phyloP scores from a whole-genome alignment of 306 rosid genomes.

The Casuarina glauca region DNA sequence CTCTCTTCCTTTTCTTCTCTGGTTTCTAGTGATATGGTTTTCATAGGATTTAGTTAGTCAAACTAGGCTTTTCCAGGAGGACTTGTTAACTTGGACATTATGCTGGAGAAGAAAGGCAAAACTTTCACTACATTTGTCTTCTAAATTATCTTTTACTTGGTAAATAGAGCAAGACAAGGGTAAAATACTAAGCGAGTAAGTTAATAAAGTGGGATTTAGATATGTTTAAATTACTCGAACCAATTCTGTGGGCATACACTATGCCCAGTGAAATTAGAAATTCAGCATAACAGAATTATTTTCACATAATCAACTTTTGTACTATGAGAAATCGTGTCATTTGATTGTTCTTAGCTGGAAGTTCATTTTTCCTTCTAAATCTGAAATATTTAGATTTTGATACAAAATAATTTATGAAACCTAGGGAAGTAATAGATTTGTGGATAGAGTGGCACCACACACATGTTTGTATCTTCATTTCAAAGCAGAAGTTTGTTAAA shows the following conservation, averaged over 20 bases:
- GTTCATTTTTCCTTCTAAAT: background rate
- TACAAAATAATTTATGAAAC: background rate
- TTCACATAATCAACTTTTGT: background rate
- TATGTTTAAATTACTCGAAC: too few species aligned
- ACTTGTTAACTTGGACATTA: too few species aligned
- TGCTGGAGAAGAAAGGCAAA: background rate
- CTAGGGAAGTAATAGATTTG: background rate
- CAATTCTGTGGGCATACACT: too few species aligned
- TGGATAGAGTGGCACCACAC: background rate
- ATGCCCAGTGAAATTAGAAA: background rate
- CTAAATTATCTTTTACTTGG: background rate
- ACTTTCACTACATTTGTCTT: background rate
- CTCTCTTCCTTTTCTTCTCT: background rate
- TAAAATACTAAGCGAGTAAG: background rate
- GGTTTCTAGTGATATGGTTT: background rate
- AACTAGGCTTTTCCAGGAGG: background rate
- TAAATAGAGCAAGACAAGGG: background rate
- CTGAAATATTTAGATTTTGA: background rate
- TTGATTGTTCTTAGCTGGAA: background rate
- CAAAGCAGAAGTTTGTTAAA: background rate
- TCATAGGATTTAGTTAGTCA: background rate
- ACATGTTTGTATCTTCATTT: background rate
- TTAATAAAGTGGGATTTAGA: background rate
- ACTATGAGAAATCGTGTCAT: background rate
- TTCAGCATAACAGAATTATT: background rate